These are phyloP conservation scores for Luffa aegyptiaca DNA, from an alignment of 306 rosid genomes.

Conservation along the genomic window DNA sequence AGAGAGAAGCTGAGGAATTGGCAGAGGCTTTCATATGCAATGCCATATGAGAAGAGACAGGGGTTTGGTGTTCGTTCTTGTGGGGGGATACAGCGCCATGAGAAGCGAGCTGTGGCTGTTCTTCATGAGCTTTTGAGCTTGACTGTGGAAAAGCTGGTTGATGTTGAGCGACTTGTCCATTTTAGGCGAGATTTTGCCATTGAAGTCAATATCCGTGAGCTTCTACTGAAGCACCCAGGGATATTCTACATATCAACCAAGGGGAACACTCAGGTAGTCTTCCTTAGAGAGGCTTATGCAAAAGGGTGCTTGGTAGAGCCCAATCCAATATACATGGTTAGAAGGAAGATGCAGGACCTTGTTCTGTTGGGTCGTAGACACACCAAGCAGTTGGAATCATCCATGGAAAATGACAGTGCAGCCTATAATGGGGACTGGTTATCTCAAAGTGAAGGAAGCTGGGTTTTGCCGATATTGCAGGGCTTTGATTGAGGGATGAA, in stretches of 20 bases:
- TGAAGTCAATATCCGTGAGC: constrained; percentile 50
- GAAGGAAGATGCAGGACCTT: constrained; percentile 60
- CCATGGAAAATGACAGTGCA: constrained; percentile 14
- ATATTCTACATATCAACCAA: constrained; percentile 67
- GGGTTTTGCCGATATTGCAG: constrained; percentile 58
- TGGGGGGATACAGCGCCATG: constrained; percentile 49
- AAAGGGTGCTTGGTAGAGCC: constrained; percentile 48
- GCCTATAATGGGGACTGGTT: constrained; percentile 17
- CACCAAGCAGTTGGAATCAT: constrained; percentile 27
- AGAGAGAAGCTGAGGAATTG: constrained; percentile 63
- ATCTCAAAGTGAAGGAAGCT: constrained; percentile 36
- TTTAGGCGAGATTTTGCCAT: constrained; percentile 50
- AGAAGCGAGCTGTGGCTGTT: constrained; percentile 67
- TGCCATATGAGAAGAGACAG: constrained; percentile 59
- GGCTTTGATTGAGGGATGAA: constrained; percentile 18
- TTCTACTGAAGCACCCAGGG: constrained; percentile 51
- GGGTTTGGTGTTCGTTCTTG: constrained; percentile 23
- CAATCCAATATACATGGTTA: constrained; percentile 29
- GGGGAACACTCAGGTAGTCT: constrained; percentile 46
- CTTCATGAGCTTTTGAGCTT: constrained; percentile 75
- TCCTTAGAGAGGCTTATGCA: constrained; percentile 60
- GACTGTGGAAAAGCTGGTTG: constrained; percentile 81
- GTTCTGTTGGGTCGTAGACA: constrained; percentile 40
- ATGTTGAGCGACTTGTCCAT: constrained; percentile 60
- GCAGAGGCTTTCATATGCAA: constrained; percentile 69